Evolutionary conservation across 169 alveolate species (phyloP).

Genomic region (Eimeria tenella): DNA sequence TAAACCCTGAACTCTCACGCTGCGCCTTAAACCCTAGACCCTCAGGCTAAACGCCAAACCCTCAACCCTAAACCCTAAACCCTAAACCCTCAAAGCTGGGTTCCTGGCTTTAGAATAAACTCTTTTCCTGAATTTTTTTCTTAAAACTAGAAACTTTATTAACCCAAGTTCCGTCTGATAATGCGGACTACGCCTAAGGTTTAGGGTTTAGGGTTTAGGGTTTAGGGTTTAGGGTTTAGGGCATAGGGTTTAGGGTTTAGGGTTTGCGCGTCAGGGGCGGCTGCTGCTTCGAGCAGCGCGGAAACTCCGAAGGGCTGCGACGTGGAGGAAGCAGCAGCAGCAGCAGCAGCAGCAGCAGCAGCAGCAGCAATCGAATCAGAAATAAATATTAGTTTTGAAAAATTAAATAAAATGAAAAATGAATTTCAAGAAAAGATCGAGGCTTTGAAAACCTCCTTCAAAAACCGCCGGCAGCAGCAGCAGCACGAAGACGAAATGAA

Average conservation of each 20-base stretch:
- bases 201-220: conserved; percentile 33
- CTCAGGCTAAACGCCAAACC: no score
- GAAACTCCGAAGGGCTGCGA: background rate
- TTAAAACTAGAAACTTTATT: no score
- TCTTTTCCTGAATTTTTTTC: no score
- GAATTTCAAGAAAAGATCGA: background rate
- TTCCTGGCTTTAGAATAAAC: no score
- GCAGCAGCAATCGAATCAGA: background rate
- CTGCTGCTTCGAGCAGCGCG: background rate
- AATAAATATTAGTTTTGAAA: background rate
- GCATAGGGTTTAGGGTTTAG: background rate
- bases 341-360: conserved; percentile 5
- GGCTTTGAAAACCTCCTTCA: background rate
- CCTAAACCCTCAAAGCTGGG: no score
- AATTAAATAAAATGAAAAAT: background rate
- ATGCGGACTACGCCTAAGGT: background rate
- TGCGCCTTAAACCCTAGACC: no score
- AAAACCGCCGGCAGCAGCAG: background rate
- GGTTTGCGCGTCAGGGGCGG: background rate
- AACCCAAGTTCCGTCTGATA: no score
- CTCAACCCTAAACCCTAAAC: no score
- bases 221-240: background rate
- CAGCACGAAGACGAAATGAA: background rate
- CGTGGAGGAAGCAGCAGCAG: background rate
- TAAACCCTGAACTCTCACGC: no score